Evolutionary conservation across 768 basidiomycete species (phyloP), one percentile per base, ranked within the genome.

Genomic region (Naganishia vishniacii): DNA sequence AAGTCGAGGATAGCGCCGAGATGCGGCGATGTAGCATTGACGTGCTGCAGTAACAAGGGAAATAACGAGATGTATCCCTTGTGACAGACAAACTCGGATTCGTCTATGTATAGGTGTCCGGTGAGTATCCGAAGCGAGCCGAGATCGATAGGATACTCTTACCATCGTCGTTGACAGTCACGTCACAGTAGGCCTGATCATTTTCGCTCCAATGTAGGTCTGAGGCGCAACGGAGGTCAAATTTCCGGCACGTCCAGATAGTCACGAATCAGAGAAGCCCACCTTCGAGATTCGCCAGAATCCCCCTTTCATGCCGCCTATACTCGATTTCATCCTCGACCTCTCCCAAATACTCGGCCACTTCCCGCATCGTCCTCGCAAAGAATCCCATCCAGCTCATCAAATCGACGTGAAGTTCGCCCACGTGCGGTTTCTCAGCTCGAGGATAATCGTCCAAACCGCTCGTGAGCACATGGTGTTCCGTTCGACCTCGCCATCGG

Each of bases 321-420:
- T 86, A 98, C 29, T 86, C 86, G n/a, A 79, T 78, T 59, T 82
- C 84, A 71, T 97, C 93, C 32, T 93, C 90, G n/a, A 76, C 79
- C 76, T 94, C 88, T 1, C 88, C 91, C 16, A 94, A 80, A 74
- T 88, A 94, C 64, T 84, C 85, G 0, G 93, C 87, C 63, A 98
- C 88, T 48, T 88, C 88, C 59, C 81, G 83, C 93, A 98, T 98
- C 29, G 93, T 97, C 68, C 87, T 81, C 34, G 89, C 84, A 78
- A 97, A 98, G 81, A 91, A 95, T 3, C 84, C 93, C 86, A 97
- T 90, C 93, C 93, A 98, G 31, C 88, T 87, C 67, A 92, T 89
- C 63, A 97, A 78, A 77, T 98, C 93, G 64, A 97, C 76, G 75
- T 98, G 93, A 48, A 98, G 80, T 79, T 97, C 93, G 51, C 94